Evolutionary conservation across 805 yeast genomes (phyloP).

Genomic region (Saccharomyces mikatae): DNA sequence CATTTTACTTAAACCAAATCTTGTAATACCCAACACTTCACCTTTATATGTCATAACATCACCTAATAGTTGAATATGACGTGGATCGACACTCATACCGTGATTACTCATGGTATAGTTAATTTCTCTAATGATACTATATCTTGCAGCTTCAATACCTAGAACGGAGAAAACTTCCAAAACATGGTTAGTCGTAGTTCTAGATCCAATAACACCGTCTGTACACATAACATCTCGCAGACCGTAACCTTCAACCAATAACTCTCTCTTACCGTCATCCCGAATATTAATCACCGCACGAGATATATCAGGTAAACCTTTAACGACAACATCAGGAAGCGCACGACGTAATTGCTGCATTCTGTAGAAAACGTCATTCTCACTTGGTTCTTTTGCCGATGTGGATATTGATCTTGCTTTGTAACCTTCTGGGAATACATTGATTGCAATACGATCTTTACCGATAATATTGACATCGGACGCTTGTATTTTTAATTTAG

Average conservation of each 20-base stretch:
- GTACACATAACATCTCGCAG: conserved; percentile 93
- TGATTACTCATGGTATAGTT: conserved; percentile 97
- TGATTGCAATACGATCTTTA: conserved; percentile 56
- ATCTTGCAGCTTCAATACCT: conserved; percentile 97
- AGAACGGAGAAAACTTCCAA: conserved; percentile 80
- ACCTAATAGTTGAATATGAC: conserved; percentile 94
- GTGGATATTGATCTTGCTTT: conserved; percentile 37
- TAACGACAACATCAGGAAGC: conserved; percentile 80
- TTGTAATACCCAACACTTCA: conserved; percentile 93
- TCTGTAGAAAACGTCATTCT: conserved; percentile 63
- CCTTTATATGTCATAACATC: conserved; percentile 99
- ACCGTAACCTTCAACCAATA: conserved; percentile 96
- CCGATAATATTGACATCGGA: conserved; percentile 65
- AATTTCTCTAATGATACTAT: conserved; percentile 87
- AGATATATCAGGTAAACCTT: conserved; percentile 84
- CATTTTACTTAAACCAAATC: conserved; percentile 97
- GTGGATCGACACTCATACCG: conserved; percentile 99
- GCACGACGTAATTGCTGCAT: conserved; percentile 84
- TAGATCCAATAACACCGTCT: conserved; percentile 87
- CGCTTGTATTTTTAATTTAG: conserved; percentile 75
- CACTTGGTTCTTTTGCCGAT: conserved; percentile 33
- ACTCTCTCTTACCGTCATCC: conserved; percentile 78
- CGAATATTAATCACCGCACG: conserved; percentile 94
- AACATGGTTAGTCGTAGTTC: conserved; percentile 85
- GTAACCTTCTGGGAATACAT: conserved; percentile 42